Evolutionary conservation across 1,284 basidiomycete species (phyloP).

Genomic region (Paramarasmius palmivorus): DNA sequence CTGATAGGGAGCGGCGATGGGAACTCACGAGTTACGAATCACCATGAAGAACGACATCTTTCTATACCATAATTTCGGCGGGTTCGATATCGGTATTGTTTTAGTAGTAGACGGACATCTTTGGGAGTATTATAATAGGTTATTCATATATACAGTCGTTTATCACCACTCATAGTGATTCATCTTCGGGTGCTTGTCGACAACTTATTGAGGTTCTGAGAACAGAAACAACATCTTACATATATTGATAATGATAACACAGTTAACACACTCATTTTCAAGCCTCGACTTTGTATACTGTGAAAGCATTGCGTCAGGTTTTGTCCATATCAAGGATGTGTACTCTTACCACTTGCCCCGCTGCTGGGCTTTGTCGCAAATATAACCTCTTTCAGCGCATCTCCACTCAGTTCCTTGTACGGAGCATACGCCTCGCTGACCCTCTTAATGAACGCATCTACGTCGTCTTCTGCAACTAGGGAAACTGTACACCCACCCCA

Average conservation of each 20-base stretch:
- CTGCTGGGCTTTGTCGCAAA: slow-evolving; percentile 87
- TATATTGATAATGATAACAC: too few relatives aligned
- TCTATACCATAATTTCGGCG: not conserved
- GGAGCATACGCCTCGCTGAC: slow-evolving; percentile 62
- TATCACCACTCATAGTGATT: too few relatives aligned
- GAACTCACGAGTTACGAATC: too few relatives aligned
- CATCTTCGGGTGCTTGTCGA: too few relatives aligned
- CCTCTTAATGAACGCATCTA: slow-evolving; percentile 66
- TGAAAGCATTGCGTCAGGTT: not conserved
- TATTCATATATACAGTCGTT: too few relatives aligned
- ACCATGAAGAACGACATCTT: not conserved
- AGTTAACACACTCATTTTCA: not conserved
- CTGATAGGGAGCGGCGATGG: too few relatives aligned
- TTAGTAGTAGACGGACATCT: too few relatives aligned
- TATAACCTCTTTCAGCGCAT: slow-evolving; percentile 66
- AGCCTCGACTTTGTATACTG: slow-evolving; percentile 17
- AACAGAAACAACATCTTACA: too few relatives aligned
- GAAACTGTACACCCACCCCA: slow-evolving; percentile 92
- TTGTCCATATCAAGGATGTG: too few relatives aligned
- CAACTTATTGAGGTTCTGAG: too few relatives aligned
- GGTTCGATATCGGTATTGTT: too few relatives aligned
- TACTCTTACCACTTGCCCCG: slow-evolving; percentile 81
- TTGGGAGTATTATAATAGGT: too few relatives aligned
- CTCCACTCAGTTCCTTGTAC: slow-evolving; percentile 61
- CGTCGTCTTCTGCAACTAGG: slow-evolving; percentile 69